These are phyloP conservation scores for Pseudogymnoascus sp. DNA, from an alignment of 2,329 filamentous ascomycete genomes.

Conservation along the genomic window DNA sequence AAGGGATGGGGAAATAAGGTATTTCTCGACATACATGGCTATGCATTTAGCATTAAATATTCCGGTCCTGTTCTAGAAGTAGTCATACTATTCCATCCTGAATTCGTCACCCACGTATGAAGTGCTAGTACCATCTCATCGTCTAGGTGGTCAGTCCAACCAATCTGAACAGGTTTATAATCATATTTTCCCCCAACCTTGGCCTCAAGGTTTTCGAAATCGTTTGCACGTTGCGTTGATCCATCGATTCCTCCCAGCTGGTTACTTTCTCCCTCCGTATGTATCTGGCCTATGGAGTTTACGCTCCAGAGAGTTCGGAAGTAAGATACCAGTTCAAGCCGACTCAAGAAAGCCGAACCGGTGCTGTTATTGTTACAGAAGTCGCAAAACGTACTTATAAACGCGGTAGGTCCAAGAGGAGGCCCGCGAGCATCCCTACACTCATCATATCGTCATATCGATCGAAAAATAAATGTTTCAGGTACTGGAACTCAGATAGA, in stretches of 20 bases:
- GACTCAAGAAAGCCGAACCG: background rate
- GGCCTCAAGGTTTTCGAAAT: background rate
- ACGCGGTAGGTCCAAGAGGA: background rate
- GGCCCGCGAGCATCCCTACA: background rate
- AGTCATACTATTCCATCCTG: background rate
- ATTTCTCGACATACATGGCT: too few species aligned
- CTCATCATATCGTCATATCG: background rate
- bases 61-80: too few species aligned
- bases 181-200: background rate
- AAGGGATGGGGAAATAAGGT: too few species aligned
- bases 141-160: background rate
- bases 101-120: background rate
- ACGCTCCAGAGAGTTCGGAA: background rate
- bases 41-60: too few species aligned
- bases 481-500: background rate
- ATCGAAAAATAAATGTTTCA: background rate
- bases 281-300: background rate
- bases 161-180: background rate
- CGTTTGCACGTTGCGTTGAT: background rate
- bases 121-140: background rate
- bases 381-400: background rate
- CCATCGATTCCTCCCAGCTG: background rate
- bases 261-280: background rate
- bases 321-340: background rate
- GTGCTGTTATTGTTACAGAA: background rate